A percentile compares a stretch with the other conserved stretches of the same genome.
These are phyloP conservation scores for Podila verticillata DNA, from an alignment of 192 early-diverging fungal genomes.

Conservation along the genomic window DNA sequence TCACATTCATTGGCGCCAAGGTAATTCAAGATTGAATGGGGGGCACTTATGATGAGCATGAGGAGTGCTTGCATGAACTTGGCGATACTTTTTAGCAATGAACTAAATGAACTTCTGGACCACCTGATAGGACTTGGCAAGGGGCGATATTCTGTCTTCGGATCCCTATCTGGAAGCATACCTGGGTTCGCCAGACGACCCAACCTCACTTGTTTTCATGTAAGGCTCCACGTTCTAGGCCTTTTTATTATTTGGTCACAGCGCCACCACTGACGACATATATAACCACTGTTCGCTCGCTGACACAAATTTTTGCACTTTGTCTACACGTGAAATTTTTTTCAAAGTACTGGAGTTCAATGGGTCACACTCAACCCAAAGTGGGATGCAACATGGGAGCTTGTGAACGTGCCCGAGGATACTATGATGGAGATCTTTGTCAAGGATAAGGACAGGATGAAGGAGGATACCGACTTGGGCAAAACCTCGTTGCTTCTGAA, in stretches of 20 bases:
- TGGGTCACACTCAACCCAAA: constrained; percentile 41
- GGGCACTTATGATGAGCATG: too few species aligned
- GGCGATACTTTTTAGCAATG: neutral
- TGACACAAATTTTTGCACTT: neutral
- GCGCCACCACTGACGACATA: neutral
- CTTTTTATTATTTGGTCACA: neutral
- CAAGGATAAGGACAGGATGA: constrained; percentile 49
- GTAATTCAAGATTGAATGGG: neutral
- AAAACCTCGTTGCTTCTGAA: constrained; percentile 10
- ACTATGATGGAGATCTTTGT: constrained; percentile 14
- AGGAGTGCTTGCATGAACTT: neutral
- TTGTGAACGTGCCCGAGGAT: constrained; percentile 26
- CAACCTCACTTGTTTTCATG: constrained; percentile 18
- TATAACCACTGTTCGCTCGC: neutral
- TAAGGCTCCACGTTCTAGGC: neutral
- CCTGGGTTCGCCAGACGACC: constrained; percentile 24
- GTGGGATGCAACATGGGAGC: constrained; percentile 38
- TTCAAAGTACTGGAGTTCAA: constrained; percentile 28
- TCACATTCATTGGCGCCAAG: constrained; percentile 38
- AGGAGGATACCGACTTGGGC: constrained; percentile 40
- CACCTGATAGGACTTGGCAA: constrained; percentile 19
- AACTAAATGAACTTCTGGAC: neutral
- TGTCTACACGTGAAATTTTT: neutral
- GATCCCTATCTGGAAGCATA: constrained; percentile 42
- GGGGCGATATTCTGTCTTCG: constrained; percentile 29